phyloP scores from a whole-genome alignment of 768 basidiomycete genomes.

The Russula lepida region DNA sequence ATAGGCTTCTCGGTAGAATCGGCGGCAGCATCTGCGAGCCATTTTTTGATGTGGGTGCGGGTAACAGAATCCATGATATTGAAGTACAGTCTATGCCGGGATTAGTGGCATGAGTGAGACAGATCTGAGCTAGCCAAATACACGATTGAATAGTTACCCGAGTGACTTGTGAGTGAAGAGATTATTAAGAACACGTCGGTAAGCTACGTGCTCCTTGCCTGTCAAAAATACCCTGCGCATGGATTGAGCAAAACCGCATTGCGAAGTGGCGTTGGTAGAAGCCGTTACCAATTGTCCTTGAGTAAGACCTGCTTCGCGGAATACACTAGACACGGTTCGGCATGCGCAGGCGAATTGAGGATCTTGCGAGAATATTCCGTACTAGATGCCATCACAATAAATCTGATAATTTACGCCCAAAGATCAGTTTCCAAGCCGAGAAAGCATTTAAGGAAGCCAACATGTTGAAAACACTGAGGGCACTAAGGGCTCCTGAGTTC shows the following conservation, averaged over 20 bases:
- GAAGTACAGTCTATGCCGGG: conserved; percentile 62
- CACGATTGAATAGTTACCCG: conserved; percentile 41
- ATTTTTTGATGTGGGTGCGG: conserved; percentile 62
- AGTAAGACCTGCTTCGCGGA: conserved; percentile 82
- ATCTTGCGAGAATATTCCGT: conserved; percentile 93
- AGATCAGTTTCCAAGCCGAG: conserved; percentile 3
- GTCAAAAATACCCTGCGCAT: conserved; percentile 86
- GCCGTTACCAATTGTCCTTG: conserved; percentile 73
- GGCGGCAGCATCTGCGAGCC: conserved; percentile 53
- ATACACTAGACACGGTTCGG: conserved; percentile 91
- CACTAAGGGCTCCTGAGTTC: conserved; percentile 82
- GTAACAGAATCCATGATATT: conserved; percentile 75
- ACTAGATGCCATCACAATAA: conserved; percentile 96
- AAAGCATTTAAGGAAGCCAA: conserved; percentile 25
- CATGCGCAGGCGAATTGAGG: conserved; percentile 84
- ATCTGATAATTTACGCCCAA: conserved; percentile 42
- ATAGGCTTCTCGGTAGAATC: conserved; percentile 46
- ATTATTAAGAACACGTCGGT: conserved; percentile 81
- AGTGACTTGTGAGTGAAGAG: conserved; percentile 94
- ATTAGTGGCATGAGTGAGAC: neutral
- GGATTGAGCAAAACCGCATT: neutral
- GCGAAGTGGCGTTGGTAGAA: neutral
- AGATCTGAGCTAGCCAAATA: neutral
- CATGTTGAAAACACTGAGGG: conserved; percentile 97
- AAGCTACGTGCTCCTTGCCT: conserved; percentile 89